Percentiles rank a stretch among this genome's conserved stretches.
phyloP scores from a whole-genome alignment of 257 asterid genomes.

The Fraxinus quadrangulata region DNA sequence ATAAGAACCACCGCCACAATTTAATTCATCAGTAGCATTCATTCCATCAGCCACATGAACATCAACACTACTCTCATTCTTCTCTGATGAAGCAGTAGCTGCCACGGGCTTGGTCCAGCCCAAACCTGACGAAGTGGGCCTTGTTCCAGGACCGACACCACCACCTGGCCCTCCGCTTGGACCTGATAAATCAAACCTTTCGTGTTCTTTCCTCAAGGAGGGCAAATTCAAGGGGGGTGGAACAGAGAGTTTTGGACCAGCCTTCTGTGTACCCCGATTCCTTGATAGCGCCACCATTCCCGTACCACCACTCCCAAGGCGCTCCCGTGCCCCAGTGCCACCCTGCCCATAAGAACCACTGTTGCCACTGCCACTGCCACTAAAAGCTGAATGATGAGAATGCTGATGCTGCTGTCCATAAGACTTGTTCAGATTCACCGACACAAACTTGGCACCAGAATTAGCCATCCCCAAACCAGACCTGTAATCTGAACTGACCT shows the following conservation, averaged over 20 bases:
- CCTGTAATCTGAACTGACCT: slow-evolving; percentile 38
- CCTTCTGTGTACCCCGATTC: slow-evolving; percentile 60
- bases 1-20: slow-evolving; percentile 52
- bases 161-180: slow-evolving; percentile 54
- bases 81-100: slow-evolving; percentile 43
- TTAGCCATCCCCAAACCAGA: slow-evolving; percentile 74
- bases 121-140: slow-evolving; percentile 79
- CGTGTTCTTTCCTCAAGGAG: slow-evolving; percentile 92
- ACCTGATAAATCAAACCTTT: slow-evolving; percentile 66
- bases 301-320: slow-evolving; percentile 64
- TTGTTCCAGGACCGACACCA: slow-evolving; percentile 62
- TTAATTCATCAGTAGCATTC: slow-evolving; percentile 46
- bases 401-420: slow-evolving; percentile 72
- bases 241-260: slow-evolving; percentile 74
- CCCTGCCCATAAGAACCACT: slow-evolving; percentile 63
- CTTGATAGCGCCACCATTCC: slow-evolving; percentile 92
- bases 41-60: slow-evolving; percentile 38
- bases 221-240: slow-evolving; percentile 98
- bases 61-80: slow-evolving; percentile 43
- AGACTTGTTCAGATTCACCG: slow-evolving; percentile 83
- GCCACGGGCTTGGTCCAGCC: slow-evolving; percentile 87
- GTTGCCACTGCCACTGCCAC: slow-evolving; percentile 34
- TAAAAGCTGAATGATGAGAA: slow-evolving; percentile 53
- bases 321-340: slow-evolving; percentile 46
- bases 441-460: slow-evolving; percentile 80